Conservation (phyloP, 352 stramenopile species). For the Phytophthora uliginosa region DNA sequence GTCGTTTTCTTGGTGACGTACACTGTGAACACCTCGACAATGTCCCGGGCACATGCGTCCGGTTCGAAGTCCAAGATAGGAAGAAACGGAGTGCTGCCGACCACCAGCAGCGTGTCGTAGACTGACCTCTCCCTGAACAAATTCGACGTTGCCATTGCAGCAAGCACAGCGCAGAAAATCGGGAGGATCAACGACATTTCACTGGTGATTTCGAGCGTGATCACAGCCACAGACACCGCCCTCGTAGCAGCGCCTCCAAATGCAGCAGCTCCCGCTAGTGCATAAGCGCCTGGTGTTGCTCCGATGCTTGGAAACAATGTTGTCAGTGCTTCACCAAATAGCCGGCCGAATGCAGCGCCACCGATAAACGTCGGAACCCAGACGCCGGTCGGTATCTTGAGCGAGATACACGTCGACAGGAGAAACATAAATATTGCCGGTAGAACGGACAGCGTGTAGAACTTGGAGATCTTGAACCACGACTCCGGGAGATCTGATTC, state of each 20-base stretch:
- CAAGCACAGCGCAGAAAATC: slow-evolving; percentile 72
- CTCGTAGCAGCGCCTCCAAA: slow-evolving; percentile 69
- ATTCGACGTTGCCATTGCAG: slow-evolving; percentile 63
- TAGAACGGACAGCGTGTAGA: slow-evolving; percentile 56
- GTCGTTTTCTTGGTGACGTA: slow-evolving; percentile 73
- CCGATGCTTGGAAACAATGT: slow-evolving; percentile 22
- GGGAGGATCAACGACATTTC: slow-evolving; percentile 78
- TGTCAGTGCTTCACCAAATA: slow-evolving; percentile 72
- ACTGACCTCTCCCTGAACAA: slow-evolving; percentile 67
- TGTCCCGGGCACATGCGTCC: slow-evolving; percentile 52
- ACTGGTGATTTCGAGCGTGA: slow-evolving; percentile 83
- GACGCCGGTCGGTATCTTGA: slow-evolving; percentile 75
- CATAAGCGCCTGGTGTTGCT: slow-evolving; percentile 61
- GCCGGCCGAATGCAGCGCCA: slow-evolving; percentile 72
- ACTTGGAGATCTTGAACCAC: slow-evolving; percentile 65
- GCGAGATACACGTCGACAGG: slow-evolving; percentile 75
- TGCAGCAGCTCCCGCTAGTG: slow-evolving; percentile 72
- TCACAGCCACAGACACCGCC: slow-evolving; percentile 81
- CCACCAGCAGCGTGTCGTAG: slow-evolving; percentile 77
- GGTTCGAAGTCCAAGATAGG: slow-evolving; percentile 75
- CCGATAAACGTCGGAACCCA: slow-evolving; percentile 84
- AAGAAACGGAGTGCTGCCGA: slow-evolving; percentile 74
- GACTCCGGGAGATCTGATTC: slow-evolving; percentile 37
- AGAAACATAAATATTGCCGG: slow-evolving; percentile 56
- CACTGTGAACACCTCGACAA: slow-evolving; percentile 67